phyloP scores from a whole-genome alignment of 2,329 filamentous ascomycete species.

The Mariannaea elegans region DNA sequence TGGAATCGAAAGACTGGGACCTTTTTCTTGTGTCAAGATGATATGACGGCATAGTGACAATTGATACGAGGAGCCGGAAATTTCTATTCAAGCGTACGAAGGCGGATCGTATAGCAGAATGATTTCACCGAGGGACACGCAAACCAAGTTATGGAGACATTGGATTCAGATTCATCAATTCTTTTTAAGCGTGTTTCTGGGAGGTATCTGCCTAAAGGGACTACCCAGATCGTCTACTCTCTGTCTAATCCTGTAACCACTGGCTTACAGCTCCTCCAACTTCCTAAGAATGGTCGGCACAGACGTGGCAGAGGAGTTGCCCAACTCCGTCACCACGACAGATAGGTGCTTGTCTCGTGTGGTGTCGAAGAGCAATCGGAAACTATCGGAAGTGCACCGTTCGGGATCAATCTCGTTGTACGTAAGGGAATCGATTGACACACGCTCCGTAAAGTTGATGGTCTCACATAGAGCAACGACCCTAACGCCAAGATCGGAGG shows the following conservation, averaged over 20 bases:
- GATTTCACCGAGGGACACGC: not conserved
- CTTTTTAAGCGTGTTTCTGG: not conserved
- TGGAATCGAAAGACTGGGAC: conserved; percentile 30
- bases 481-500: conserved; percentile 77
- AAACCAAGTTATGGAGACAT: conserved; percentile 5
- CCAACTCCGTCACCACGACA: conserved; percentile 91
- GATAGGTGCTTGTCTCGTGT: conserved; percentile 88
- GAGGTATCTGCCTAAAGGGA: conserved; percentile 1
- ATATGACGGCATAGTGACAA: not conserved
- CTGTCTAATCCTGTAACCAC: not conserved
- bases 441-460: conserved; percentile 88
- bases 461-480: conserved; percentile 93
- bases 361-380: conserved; percentile 86
- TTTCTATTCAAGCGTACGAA: not conserved
- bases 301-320: conserved; percentile 84
- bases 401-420: conserved; percentile 89
- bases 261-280: conserved; percentile 61
- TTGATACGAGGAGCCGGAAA: not conserved
- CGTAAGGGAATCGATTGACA: conserved; percentile 90
- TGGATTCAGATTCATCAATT: conserved; percentile 20
- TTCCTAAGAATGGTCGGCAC: conserved; percentile 73
- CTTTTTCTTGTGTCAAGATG: conserved; percentile 17
- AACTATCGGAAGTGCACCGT: conserved; percentile 66
- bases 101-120: not conserved
- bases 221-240: conserved; percentile 19